Base-by-base conservation (phyloP, 2,329 filamentous ascomycete species). In the Cladorrhinum sp. region DNA sequence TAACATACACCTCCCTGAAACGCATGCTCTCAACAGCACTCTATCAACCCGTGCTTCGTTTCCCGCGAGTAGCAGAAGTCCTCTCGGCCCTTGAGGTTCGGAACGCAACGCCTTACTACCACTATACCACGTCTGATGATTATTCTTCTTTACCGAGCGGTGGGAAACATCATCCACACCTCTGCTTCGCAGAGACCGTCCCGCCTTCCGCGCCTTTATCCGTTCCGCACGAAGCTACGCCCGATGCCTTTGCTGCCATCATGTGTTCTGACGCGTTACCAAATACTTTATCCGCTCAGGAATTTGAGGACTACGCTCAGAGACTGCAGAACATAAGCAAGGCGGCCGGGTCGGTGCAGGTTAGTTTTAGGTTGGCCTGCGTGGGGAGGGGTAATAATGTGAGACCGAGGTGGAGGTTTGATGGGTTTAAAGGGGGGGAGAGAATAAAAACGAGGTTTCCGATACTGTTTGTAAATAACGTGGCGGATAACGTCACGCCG, bases 1-100 rank as follows among this genome's bases (percentile, higher is more conserved):
- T 84, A 55, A 82, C 80, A 1, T 82, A 81, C 72, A 78, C 76
- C 36, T 75, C 76, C 54, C 64, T 83, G 36, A 78, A 79, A 65
- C 69, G 71, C 7, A 70, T 81, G 8, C 75, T 79, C 16, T 74
- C 76, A 4, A 70, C 72, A 1, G 69, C 74, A 2, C 67, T 83
- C 24, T 83, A 83, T 66, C 71, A 72, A 41, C 81, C 81, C 1
- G 72, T 79, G 6, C 64, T 65, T 54, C 69, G 69, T 45, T 81
- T 82, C 62, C 71, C 72, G 22, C 65, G 62, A 22, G 72, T 83
- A 48, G 79, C 82, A 16, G 57, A 65, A 2, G 73, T 78, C 2
- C 70, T 82, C n/a, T 72, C 74, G 1, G 75, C 70, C 0, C 72
- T 82, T 3, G 78, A 81, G 62, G 52, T 58, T 1, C 75, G 78